phyloP scores from a whole-genome alignment of 306 rosid genomes.

The Cicer judaicum region DNA sequence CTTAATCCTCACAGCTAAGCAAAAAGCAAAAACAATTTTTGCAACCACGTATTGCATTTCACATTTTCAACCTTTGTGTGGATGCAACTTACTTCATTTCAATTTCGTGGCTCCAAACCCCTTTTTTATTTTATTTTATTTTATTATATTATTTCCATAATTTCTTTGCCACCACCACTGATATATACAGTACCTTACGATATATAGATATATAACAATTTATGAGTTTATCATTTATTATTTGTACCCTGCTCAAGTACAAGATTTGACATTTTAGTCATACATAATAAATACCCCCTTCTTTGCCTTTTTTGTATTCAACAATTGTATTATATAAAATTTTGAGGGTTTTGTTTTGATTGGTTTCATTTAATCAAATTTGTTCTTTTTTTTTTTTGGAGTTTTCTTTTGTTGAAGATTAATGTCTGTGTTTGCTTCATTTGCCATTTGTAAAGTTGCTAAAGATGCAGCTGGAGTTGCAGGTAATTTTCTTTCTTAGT shows the following conservation, averaged over 20 bases:
- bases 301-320: neutral
- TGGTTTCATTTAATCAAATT: neutral
- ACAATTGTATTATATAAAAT: neutral
- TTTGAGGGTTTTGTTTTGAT: constrained; percentile 5
- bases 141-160: neutral
- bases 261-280: neutral
- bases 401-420: constrained; percentile 19
- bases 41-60: neutral
- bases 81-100: neutral
- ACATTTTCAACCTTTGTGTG: neutral
- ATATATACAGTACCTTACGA: neutral
- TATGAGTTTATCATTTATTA: constrained; percentile 13
- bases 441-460: constrained; percentile 47
- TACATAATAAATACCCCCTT: neutral
- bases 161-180: neutral
- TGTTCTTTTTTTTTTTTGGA: neutral
- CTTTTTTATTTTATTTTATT: neutral
- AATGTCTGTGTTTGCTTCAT: constrained; percentile 56
- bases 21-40: neutral
- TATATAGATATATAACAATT: neutral
- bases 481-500: constrained; percentile 52
- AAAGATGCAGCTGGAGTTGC: constrained; percentile 91
- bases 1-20: constrained; percentile 24
- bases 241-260: neutral
- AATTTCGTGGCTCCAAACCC: constrained; percentile 26